Percentiles rank a stretch among this genome's conserved stretches.
Evolutionary conservation across 306 rosid genomes (phyloP).

Genomic region (Trifolium dubium): DNA sequence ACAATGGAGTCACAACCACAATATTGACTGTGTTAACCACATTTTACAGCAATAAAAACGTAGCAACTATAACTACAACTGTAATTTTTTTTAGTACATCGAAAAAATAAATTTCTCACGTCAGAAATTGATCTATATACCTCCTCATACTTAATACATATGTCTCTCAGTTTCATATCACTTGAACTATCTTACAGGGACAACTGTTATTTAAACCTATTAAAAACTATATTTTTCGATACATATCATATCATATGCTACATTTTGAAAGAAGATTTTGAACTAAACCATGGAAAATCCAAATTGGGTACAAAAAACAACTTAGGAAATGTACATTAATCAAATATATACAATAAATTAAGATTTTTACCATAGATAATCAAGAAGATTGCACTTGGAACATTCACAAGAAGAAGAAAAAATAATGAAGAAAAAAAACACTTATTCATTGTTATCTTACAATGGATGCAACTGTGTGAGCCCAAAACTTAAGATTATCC

Average conservation of each 20-base stretch:
- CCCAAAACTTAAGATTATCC: conserved; percentile 72
- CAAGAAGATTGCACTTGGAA: conserved; percentile 28
- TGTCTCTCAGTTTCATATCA: too few relatives aligned
- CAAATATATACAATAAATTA: conserved; percentile 12
- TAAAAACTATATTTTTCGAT: neutral
- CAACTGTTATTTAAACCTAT: neutral
- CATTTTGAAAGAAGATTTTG: conserved; percentile 20
- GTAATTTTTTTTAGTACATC: too few relatives aligned
- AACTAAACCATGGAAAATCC: neutral
- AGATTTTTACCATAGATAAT: conserved; percentile 10
- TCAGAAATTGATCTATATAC: too few relatives aligned
- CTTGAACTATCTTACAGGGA: too few relatives aligned
- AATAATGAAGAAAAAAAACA: neutral
- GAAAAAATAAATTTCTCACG: too few relatives aligned
- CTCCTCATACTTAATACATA: too few relatives aligned
- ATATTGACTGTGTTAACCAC: neutral
- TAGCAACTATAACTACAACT: neutral
- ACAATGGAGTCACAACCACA: neutral
- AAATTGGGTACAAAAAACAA: conserved; percentile 7
- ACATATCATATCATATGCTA: neutral
- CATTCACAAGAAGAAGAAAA: neutral
- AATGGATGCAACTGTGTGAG: conserved; percentile 76
- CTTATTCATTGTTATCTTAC: conserved; percentile 47
- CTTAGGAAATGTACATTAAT: conserved; percentile 27
- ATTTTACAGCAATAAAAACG: neutral